These are phyloP conservation scores for Pythium myriotylum DNA, from an alignment of 352 stramenopile species.

Conservation along the genomic window DNA sequence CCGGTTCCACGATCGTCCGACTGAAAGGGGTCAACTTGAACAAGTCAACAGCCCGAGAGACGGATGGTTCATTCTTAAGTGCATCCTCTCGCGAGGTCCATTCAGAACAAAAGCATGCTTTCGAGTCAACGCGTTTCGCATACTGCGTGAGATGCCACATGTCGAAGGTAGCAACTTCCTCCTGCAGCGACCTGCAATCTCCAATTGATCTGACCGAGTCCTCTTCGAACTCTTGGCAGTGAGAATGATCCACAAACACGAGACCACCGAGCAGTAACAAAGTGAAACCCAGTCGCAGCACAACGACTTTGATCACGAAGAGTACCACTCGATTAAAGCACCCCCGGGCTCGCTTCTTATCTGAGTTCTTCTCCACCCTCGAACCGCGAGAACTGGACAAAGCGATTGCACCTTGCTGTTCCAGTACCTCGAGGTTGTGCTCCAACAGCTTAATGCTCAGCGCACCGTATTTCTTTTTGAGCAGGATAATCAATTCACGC, in stretches of 20 bases:
- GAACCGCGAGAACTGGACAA: not conserved
- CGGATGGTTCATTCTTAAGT: slow-evolving; percentile 7
- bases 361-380: not conserved
- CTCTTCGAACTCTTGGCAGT: slow-evolving; percentile 1
- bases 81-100: slow-evolving; percentile 11
- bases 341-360: slow-evolving; percentile 7
- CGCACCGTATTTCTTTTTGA: slow-evolving; percentile 75
- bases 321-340: slow-evolving; percentile 22
- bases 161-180: slow-evolving; percentile 6
- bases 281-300: slow-evolving; percentile 9
- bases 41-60: slow-evolving; percentile 4
- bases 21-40: slow-evolving; percentile 18
- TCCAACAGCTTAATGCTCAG: slow-evolving; percentile 76
- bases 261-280: slow-evolving; percentile 16
- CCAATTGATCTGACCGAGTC: not conserved
- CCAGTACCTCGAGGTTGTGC: slow-evolving; percentile 51
- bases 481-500: slow-evolving; percentile 52
- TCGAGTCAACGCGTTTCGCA: slow-evolving; percentile 11
- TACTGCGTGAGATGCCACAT: slow-evolving; percentile 10
- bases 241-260: slow-evolving; percentile 5
- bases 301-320: slow-evolving; percentile 25
- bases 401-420: slow-evolving; percentile 17
- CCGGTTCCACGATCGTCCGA: slow-evolving; percentile 20
- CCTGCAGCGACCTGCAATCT: not conserved
- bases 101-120: slow-evolving; percentile 18